phyloP scores from a whole-genome alignment of 768 basidiomycete species.

The Serendipita indica region DNA sequence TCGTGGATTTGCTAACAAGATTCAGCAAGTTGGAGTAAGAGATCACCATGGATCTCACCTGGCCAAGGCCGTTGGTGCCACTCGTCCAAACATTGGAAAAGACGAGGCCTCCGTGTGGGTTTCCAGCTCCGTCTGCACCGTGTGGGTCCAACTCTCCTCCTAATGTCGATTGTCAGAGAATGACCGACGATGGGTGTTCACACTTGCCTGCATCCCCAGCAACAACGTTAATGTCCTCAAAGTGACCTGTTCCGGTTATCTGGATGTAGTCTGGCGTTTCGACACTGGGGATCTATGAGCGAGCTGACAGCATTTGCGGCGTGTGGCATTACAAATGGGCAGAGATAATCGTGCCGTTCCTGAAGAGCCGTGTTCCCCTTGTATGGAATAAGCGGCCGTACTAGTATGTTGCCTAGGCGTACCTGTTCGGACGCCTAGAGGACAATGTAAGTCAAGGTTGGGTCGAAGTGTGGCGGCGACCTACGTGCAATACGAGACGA shows the following conservation, averaged over 20 bases:
- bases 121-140: slow-evolving; percentile 23
- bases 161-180: slow-evolving; percentile 10
- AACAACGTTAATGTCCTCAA: slow-evolving; percentile 27
- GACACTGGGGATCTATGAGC: slow-evolving; percentile 20
- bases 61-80: neutral
- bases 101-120: slow-evolving; percentile 25
- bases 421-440: neutral
- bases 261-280: slow-evolving; percentile 61
- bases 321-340: slow-evolving; percentile 14
- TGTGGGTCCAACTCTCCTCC: slow-evolving; percentile 32
- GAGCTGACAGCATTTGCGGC: slow-evolving; percentile 20
- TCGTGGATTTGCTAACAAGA: neutral
- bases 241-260: slow-evolving; percentile 40
- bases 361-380: slow-evolving; percentile 28
- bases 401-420: neutral
- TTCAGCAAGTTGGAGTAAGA: neutral
- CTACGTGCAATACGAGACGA: neutral
- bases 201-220: slow-evolving; percentile 23
- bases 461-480: neutral
- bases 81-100: slow-evolving; percentile 21
- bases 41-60: neutral
- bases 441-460: neutral
- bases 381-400: neutral
- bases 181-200: neutral
- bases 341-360: slow-evolving; percentile 29